Percentiles rank a stretch among this genome's conserved stretches.
These are phyloP conservation scores for Cladophialophora carrionii DNA, from an alignment of 2,329 filamentous ascomycete species.

Conservation along the genomic window DNA sequence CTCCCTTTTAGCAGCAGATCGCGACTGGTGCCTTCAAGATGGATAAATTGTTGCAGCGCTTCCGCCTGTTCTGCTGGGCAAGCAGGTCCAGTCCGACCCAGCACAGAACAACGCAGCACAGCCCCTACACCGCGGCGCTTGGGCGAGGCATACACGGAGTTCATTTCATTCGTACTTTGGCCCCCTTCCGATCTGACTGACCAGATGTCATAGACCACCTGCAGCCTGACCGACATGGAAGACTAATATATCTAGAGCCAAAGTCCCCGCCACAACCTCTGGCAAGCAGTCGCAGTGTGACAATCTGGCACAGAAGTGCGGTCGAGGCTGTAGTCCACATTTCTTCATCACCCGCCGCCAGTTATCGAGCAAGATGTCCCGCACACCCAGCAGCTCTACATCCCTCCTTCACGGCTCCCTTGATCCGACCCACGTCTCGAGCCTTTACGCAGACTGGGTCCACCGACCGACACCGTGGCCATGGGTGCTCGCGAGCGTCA, in stretches of 20 bases:
- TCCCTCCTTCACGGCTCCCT: constrained; percentile 15
- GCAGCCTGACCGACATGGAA: constrained; percentile 2
- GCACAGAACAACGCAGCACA: background rate
- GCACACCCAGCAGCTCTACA: background rate
- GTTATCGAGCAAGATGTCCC: constrained; percentile 12
- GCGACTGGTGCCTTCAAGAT: background rate
- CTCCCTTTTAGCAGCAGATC: background rate
- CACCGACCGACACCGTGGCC: constrained; percentile 24
- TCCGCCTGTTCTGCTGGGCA: background rate
- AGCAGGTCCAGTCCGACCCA: background rate
- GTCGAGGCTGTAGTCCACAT: background rate
- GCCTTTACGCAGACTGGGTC: constrained; percentile 20
- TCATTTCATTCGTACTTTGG: constrained; percentile 6
- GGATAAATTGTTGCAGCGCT: constrained; percentile 1
- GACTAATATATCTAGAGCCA: constrained; percentile 4
- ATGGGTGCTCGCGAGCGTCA: constrained; percentile 22
- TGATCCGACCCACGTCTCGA: constrained; percentile 16
- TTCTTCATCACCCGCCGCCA: background rate
- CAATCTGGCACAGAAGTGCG: background rate
- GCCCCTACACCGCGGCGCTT: background rate
- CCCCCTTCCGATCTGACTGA: constrained; percentile 1
- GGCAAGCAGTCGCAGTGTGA: background rate
- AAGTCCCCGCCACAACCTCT: background rate
- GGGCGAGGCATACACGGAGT: constrained; percentile 7
- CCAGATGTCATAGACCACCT: background rate